Percentiles rank a stretch among this genome's conserved stretches.
Evolutionary conservation across 805 yeast species (phyloP).

Genomic region (Alloascoidea hylecoeti): DNA sequence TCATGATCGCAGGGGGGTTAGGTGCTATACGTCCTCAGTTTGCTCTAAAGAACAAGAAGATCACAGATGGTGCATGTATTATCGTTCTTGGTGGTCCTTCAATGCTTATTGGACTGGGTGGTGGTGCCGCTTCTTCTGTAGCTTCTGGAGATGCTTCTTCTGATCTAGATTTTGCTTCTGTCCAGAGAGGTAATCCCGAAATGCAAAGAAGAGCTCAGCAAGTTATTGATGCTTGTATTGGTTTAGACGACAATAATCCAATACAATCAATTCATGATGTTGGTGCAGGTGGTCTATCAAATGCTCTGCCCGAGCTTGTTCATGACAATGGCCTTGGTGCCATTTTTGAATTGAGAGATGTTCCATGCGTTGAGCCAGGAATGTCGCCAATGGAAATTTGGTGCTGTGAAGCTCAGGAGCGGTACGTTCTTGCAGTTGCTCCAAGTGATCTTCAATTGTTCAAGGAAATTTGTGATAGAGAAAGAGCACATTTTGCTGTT

Average conservation of each 20-base stretch:
- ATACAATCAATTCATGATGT: conserved; percentile 96
- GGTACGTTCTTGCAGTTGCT: conserved; percentile 89
- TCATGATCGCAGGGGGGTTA: conserved; percentile 98
- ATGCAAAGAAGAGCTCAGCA: conserved; percentile 98
- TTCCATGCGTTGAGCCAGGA: conserved; percentile 86
- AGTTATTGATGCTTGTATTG: conserved; percentile 88
- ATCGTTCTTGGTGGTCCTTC: conserved; percentile 96
- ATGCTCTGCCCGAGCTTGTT: conserved; percentile 93
- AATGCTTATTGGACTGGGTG: conserved; percentile 97
- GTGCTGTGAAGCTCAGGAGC: conserved; percentile 99
- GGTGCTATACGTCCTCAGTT: conserved; percentile 92
- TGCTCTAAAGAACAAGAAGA: conserved; percentile 74
- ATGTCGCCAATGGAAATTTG: conserved; percentile 99
- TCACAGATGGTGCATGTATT: conserved; percentile 83
- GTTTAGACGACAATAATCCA: conserved; percentile 64
- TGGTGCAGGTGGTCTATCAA: conserved; percentile 98
- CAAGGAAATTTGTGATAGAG: conserved; percentile 76
- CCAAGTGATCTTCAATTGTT: conserved; percentile 62
- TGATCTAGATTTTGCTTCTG: conserved; percentile 94
- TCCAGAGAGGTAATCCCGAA: conserved; percentile 98
- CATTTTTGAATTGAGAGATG: conserved; percentile 76
- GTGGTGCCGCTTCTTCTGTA: conserved; percentile 97
- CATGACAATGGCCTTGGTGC: conserved; percentile 97
- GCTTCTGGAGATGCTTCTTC: conserved; percentile 97
- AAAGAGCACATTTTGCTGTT: conserved; percentile 91